Conservation (phyloP, 139 green algal genomes). For the Coelastrella sp. region DNA sequence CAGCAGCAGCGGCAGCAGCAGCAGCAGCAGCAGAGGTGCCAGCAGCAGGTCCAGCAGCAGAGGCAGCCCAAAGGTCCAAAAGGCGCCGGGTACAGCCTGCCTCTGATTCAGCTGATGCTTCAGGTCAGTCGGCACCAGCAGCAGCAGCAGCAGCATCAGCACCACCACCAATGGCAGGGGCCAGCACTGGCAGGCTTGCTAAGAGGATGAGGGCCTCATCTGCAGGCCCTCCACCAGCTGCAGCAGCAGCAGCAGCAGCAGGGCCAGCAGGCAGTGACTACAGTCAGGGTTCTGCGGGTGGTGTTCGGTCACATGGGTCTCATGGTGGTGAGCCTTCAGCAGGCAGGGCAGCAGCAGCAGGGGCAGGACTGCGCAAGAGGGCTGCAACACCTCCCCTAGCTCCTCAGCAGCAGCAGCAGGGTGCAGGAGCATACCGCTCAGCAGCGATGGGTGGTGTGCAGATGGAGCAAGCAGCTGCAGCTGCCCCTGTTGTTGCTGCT, state of each 20-base stretch:
- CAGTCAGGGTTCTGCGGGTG: conserved; percentile 1
- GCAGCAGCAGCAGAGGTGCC: background rate
- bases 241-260: conserved; percentile 2
- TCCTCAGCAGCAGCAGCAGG: conserved; percentile 17
- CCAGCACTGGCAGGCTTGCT: background rate
- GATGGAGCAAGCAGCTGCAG: background rate
- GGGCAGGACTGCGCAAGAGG: background rate
- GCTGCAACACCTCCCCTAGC: background rate
- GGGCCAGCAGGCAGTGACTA: background rate
- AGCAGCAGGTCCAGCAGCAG: background rate
- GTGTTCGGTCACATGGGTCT: background rate
- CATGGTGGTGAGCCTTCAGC: background rate
- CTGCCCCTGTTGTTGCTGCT: background rate
- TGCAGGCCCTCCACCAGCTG: background rate
- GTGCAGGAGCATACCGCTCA: conserved; percentile 4
- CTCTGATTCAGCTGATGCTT: background rate
- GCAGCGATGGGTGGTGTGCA: background rate
- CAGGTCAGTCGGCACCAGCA: background rate
- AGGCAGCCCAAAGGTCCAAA: background rate
- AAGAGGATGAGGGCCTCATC: background rate
- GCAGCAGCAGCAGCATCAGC: background rate
- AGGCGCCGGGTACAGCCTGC: background rate
- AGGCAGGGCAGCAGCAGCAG: conserved; percentile 16
- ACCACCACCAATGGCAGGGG: background rate
- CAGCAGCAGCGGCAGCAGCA: background rate